Conservation (phyloP, 768 basidiomycete species). For the Phlebiopsis flavidoalba region DNA sequence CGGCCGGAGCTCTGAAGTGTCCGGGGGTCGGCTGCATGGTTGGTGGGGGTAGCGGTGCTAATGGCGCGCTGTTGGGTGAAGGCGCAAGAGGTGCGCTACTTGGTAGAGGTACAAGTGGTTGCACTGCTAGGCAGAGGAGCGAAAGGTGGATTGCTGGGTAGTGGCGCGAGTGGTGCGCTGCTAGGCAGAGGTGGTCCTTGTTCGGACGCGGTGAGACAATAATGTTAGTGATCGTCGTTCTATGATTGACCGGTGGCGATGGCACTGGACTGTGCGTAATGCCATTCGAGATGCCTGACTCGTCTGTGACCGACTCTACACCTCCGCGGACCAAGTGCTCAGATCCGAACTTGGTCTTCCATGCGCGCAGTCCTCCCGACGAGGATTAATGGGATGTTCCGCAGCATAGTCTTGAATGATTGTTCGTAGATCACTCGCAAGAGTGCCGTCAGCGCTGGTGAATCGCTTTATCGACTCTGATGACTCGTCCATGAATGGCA, state of each 20-base stretch:
- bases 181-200: background rate
- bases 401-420: constrained; percentile 67
- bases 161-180: background rate
- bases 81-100: no score
- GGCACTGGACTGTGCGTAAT: background rate
- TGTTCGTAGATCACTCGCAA: constrained; percentile 67
- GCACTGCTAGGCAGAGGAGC: no score
- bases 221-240: no score
- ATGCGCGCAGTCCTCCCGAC: constrained; percentile 81
- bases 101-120: no score
- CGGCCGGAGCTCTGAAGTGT: constrained; percentile 9
- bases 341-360: constrained; percentile 58
- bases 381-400: constrained; percentile 75
- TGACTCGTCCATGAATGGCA: constrained; percentile 72
- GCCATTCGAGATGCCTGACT: background rate
- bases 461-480: constrained; percentile 48
- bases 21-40: background rate
- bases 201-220: background rate
- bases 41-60: background rate
- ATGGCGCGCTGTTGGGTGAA: background rate
- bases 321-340: constrained; percentile 26
- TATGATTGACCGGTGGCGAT: background rate
- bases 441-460: constrained; percentile 53
- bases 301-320: constrained; percentile 4
- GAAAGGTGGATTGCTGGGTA: background rate